Conservation (phyloP, 2,329 filamentous ascomycete species). For the Sarocladiaceae sp. region DNA sequence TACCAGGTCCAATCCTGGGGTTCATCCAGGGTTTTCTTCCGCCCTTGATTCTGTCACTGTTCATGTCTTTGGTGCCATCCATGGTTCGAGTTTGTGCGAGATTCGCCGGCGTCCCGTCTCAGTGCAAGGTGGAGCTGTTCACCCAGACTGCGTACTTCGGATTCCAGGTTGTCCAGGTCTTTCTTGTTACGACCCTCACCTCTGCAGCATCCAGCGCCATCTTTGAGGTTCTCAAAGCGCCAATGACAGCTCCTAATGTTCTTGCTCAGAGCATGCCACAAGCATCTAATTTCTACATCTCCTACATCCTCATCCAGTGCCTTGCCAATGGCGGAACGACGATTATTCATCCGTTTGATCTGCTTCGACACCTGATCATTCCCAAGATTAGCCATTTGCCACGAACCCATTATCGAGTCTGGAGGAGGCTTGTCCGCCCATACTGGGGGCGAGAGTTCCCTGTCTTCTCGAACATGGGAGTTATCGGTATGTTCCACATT, state of each 20-base stretch:
- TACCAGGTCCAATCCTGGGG: slow-evolving; percentile 71
- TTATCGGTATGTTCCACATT: slow-evolving; percentile 58
- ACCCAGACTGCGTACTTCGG: slow-evolving; percentile 89
- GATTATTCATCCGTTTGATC: slow-evolving; percentile 66
- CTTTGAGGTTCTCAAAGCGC: slow-evolving; percentile 58
- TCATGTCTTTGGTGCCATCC: slow-evolving; percentile 83
- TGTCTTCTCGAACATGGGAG: slow-evolving; percentile 74
- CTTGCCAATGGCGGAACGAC: slow-evolving; percentile 71
- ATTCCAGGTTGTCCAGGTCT: slow-evolving; percentile 89
- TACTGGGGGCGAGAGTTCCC: slow-evolving; percentile 84
- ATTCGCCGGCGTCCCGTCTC: slow-evolving; percentile 73
- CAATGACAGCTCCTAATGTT: slow-evolving; percentile 55
- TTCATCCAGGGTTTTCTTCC: slow-evolving; percentile 84
- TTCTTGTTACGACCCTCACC: slow-evolving; percentile 78
- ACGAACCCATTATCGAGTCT: slow-evolving; percentile 73
- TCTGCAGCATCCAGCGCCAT: slow-evolving; percentile 73
- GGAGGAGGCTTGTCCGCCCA: slow-evolving; percentile 67
- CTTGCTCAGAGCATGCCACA: slow-evolving; percentile 73
- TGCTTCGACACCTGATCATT: slow-evolving; percentile 53
- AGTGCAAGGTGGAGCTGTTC: slow-evolving; percentile 77
- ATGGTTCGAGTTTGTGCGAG: slow-evolving; percentile 80
- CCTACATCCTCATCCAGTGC: slow-evolving; percentile 90
- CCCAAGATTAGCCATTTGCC: slow-evolving; percentile 75
- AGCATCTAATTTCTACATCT: slow-evolving; percentile 91
- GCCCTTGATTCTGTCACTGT: slow-evolving; percentile 69